These are phyloP conservation scores for Mortierella sp. DNA, from an alignment of 371 early-diverging fungal species.

Conservation along the genomic window DNA sequence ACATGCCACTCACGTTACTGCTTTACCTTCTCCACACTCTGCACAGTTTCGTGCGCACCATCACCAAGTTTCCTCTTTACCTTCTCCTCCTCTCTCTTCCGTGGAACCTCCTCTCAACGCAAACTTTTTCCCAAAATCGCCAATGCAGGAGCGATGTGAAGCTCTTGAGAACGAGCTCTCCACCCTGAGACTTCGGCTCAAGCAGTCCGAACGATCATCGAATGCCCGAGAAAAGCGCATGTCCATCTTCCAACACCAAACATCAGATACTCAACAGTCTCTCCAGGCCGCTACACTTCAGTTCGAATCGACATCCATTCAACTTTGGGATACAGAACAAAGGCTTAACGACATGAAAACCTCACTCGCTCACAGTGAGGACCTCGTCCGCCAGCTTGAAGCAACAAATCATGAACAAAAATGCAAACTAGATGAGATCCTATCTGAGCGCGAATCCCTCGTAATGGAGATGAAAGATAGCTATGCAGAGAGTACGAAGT, in stretches of 20 bases:
- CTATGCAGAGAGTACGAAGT: constrained; percentile 28
- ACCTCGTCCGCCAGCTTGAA: constrained; percentile 20
- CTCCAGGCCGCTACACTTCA: constrained; percentile 22
- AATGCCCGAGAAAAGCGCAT: constrained; percentile 31
- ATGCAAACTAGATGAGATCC: constrained; percentile 23
- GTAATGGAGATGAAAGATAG: constrained; percentile 33
- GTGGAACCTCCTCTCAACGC: constrained; percentile 32
- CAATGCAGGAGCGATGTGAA: constrained; percentile 45
- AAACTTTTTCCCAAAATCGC: constrained; percentile 31
- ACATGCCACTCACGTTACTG: neutral
- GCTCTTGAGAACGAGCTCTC: constrained; percentile 44
- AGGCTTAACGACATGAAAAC: constrained; percentile 9
- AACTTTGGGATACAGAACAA: constrained; percentile 21
- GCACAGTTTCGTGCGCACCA: constrained; percentile 19
- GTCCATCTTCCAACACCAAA: constrained; percentile 37
- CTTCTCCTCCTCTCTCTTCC: constrained; percentile 43
- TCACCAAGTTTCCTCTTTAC: constrained; percentile 29
- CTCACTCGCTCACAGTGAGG: constrained; percentile 8
- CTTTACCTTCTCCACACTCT: constrained; percentile 13
- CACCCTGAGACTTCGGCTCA: constrained; percentile 25
- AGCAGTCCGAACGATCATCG: constrained; percentile 34
- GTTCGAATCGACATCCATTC: constrained; percentile 10
- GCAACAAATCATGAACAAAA: constrained; percentile 22
- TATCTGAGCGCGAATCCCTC: constrained; percentile 31
- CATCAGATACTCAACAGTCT: constrained; percentile 33